phyloP scores from a whole-genome alignment of 192 early-diverging fungal species.

The Rhizophagus clarus region DNA sequence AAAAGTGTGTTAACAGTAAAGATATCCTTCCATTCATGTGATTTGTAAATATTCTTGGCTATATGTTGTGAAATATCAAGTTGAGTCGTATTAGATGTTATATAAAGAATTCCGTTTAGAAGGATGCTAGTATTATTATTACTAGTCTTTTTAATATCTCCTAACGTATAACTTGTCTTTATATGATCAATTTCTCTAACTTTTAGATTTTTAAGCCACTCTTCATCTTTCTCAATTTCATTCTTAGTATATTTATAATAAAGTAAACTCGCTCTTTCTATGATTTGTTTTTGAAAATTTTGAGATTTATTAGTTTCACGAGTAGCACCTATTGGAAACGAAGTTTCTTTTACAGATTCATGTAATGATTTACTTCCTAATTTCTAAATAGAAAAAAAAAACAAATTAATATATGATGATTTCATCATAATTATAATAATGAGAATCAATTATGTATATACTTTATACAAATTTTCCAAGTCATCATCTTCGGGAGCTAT shows the following conservation, averaged over 20 bases:
- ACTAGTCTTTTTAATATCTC: slow-evolving; percentile 40
- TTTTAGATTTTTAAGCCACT: slow-evolving; percentile 62
- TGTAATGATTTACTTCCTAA: slow-evolving; percentile 71
- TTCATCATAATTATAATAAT: not conserved
- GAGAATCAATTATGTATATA: not conserved
- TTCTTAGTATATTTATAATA: slow-evolving; percentile 61
- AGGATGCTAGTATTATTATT: slow-evolving; percentile 61
- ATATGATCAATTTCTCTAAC: slow-evolving; percentile 72
- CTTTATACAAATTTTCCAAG: not conserved
- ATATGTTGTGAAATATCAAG: not conserved
- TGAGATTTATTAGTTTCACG: slow-evolving; percentile 46
- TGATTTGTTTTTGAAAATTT: slow-evolving; percentile 63
- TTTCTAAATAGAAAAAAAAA: slow-evolving; percentile 7
- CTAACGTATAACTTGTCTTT: slow-evolving; percentile 44
- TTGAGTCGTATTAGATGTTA: slow-evolving; percentile 38
- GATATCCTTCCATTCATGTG: not conserved
- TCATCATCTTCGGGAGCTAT: not conserved
- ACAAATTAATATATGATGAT: not conserved
- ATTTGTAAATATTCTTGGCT: not conserved
- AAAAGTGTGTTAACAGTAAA: not conserved
- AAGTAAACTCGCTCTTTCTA: slow-evolving; percentile 76
- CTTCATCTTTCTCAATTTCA: slow-evolving; percentile 52
- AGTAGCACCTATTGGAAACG: slow-evolving; percentile 51
- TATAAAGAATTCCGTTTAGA: slow-evolving; percentile 38
- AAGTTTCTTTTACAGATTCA: slow-evolving; percentile 59